Evolutionary conservation across 2,329 filamentous ascomycete species (phyloP).

Genomic region (Ceratocystis alfenasii): DNA sequence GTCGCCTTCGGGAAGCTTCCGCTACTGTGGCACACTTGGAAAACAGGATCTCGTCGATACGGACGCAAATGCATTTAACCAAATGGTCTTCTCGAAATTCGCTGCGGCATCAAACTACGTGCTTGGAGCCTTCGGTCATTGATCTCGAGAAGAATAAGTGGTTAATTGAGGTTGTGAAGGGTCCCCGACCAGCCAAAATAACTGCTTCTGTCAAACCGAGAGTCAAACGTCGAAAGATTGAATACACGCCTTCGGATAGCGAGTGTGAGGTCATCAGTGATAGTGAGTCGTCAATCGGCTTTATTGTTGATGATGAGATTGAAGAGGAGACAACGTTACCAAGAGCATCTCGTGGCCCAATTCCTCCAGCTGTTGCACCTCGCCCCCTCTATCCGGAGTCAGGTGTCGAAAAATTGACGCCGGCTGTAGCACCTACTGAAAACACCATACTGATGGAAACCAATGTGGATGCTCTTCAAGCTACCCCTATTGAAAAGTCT

Average conservation of each 20-base stretch:
- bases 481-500: constrained; percentile 5
- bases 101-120: constrained; percentile 43
- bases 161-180: constrained; percentile 38
- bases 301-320: constrained; percentile 36
- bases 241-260: constrained; percentile 28
- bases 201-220: background rate
- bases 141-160: constrained; percentile 45
- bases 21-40: constrained; percentile 34
- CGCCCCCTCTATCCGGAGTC: background rate
- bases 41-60: constrained; percentile 44
- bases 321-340: background rate
- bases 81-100: constrained; percentile 42
- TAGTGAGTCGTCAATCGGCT: constrained; percentile 36
- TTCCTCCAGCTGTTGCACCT: background rate
- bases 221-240: constrained; percentile 21
- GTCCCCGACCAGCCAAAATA: constrained; percentile 24
- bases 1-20: constrained; percentile 37
- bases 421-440: background rate
- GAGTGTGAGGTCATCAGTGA: constrained; percentile 43
- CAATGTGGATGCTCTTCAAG: too few species aligned
- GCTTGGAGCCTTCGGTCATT: constrained; percentile 53
- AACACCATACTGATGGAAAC: background rate
- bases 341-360: background rate
- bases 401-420: background rate
- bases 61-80: constrained; percentile 39